Evolutionary conservation across 1,284 basidiomycete species (phyloP).

Genomic region (Tilletia caries): DNA sequence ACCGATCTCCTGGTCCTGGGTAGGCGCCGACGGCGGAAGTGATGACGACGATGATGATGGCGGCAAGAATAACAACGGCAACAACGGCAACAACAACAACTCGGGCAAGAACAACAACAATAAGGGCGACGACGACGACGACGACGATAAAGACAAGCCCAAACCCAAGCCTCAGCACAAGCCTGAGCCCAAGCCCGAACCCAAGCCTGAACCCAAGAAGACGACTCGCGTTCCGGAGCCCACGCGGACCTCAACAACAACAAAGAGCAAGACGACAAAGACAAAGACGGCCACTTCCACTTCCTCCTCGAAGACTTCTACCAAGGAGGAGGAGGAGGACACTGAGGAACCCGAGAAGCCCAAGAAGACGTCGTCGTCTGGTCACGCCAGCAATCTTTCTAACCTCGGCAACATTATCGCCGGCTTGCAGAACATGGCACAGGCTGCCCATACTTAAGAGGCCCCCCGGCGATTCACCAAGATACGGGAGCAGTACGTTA

Average conservation of each 20-base stretch:
- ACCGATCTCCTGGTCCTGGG: slow-evolving; percentile 14
- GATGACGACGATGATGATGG: background rate
- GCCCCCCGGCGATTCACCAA: too few species aligned
- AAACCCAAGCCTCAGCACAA: background rate
- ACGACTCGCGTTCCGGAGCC: too few species aligned
- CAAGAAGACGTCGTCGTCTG: too few species aligned
- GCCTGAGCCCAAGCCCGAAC: background rate
- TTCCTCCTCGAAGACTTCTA: background rate
- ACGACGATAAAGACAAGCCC: background rate
- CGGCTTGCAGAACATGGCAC: background rate
- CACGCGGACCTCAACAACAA: background rate
- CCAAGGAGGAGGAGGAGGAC: background rate
- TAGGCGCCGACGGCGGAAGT: background rate
- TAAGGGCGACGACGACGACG: background rate
- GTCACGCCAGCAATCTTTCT: background rate
- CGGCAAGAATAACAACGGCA: background rate
- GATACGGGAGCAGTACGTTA: too few species aligned
- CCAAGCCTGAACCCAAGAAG: background rate
- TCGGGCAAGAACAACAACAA: slow-evolving; percentile 4
- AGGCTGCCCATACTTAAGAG: background rate
- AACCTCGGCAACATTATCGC: background rate
- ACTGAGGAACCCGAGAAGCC: too few species aligned
- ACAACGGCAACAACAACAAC: background rate
- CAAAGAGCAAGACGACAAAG: slow-evolving; percentile 7
- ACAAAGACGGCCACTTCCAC: background rate